Conservation (phyloP, 2,329 filamentous ascomycete genomes). For the Phyllosticta capitalensis region DNA sequence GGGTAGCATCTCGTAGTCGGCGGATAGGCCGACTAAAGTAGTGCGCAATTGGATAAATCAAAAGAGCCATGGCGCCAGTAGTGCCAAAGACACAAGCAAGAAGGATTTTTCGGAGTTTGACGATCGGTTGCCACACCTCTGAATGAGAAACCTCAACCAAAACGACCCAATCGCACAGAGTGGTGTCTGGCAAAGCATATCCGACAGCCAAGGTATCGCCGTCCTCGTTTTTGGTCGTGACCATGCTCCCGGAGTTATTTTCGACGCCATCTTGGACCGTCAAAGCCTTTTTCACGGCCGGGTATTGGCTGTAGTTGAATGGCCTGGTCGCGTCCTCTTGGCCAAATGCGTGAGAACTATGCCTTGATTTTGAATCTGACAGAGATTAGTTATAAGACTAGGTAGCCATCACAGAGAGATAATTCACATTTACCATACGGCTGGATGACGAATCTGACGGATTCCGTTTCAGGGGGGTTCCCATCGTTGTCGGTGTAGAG, state of each 20-base stretch:
- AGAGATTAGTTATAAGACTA: neutral
- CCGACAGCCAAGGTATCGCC: conserved; percentile 64
- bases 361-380: conserved; percentile 12
- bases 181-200: conserved; percentile 59
- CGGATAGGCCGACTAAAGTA: conserved; percentile 72
- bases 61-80: conserved; percentile 58
- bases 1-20: conserved; percentile 63
- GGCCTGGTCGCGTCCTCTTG: conserved; percentile 15
- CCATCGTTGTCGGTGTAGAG: conserved; percentile 19
- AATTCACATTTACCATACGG: conserved; percentile 20
- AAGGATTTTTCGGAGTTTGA: conserved; percentile 66
- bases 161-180: conserved; percentile 71
- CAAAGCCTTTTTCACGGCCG: conserved; percentile 53
- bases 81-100: conserved; percentile 80
- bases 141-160: conserved; percentile 64
- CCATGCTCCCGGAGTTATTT: conserved; percentile 53
- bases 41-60: conserved; percentile 72
- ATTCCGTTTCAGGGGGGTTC: conserved; percentile 17
- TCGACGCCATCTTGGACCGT: conserved; percentile 30
- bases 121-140: conserved; percentile 70
- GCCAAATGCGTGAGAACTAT: conserved; percentile 20
- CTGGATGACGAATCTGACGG: conserved; percentile 25
- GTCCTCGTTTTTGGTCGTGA: conserved; percentile 67
- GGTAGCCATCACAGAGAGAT: neutral
- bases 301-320: conserved; percentile 54